These are phyloP conservation scores for Fraxinus xanthoxyloides DNA, from an alignment of 305 asterid species.

Conservation along the genomic window DNA sequence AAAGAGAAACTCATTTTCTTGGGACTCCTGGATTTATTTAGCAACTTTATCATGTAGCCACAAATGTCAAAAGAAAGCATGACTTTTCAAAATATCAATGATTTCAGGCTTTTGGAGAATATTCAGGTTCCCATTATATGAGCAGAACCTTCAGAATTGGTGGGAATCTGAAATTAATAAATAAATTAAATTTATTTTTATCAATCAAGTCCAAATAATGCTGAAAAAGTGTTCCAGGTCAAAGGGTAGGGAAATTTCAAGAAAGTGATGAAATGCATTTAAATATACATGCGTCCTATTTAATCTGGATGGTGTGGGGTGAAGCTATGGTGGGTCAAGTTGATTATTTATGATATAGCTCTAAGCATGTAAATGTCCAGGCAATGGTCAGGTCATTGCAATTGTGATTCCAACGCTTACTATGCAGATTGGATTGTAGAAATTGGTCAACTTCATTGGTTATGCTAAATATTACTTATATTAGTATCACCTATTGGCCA, in stretches of 20 bases:
- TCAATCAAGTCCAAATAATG: background rate
- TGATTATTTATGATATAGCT: background rate
- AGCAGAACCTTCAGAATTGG: background rate
- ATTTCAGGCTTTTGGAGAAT: background rate
- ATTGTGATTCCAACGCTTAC: background rate
- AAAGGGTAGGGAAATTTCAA: background rate
- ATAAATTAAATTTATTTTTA: background rate
- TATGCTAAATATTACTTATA: background rate
- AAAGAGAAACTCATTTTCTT: background rate
- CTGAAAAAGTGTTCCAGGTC: background rate
- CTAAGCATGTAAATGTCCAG: conserved; percentile 1
- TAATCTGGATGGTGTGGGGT: background rate
- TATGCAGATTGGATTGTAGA: background rate
- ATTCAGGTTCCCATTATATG: background rate
- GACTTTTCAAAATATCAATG: background rate
- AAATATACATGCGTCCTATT: background rate
- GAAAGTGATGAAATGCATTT: conserved; percentile 1
- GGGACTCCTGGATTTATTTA: background rate
- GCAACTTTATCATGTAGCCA: background rate
- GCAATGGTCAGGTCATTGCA: background rate
- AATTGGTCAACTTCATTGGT: background rate
- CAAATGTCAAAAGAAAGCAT: background rate
- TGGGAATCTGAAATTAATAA: background rate
- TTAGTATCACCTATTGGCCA: background rate
- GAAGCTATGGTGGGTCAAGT: background rate